Evolutionary conservation across 1,284 basidiomycete species (phyloP).

Genomic region (Omphalotus olearius): DNA sequence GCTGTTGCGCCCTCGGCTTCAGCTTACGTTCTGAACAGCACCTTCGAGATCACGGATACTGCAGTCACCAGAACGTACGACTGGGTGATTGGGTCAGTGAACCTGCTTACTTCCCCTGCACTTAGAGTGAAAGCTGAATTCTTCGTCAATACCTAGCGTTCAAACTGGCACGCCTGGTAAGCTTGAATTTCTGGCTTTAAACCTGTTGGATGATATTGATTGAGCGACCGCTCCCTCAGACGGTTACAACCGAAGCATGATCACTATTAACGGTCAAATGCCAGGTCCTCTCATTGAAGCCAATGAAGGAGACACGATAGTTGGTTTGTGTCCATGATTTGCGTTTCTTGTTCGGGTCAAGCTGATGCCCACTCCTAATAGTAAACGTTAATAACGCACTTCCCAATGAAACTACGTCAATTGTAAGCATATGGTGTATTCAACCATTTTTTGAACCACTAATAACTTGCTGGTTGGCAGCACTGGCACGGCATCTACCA

Average conservation of each 20-base stretch:
- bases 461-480: not conserved
- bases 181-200: not conserved
- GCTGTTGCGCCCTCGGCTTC: not conserved
- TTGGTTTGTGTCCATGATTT: not conserved
- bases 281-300: not conserved
- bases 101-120: no score
- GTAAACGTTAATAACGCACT: not conserved
- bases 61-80: not conserved
- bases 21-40: not conserved
- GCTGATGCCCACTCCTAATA: not conserved
- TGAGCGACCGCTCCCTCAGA: not conserved
- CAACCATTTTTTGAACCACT: not conserved
- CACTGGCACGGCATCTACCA: not conserved
- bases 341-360: not conserved
- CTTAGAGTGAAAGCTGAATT: no score
- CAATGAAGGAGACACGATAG: not conserved
- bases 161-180: not conserved
- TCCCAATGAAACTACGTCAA: not conserved
- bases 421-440: not conserved
- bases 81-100: not conserved
- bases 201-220: not conserved
- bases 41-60: not conserved
- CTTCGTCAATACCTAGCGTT: not conserved
- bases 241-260: not conserved
- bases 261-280: not conserved